Evolutionary conservation across 1,284 basidiomycete genomes (phyloP).

Genomic region (Rugosomyces carneus): DNA sequence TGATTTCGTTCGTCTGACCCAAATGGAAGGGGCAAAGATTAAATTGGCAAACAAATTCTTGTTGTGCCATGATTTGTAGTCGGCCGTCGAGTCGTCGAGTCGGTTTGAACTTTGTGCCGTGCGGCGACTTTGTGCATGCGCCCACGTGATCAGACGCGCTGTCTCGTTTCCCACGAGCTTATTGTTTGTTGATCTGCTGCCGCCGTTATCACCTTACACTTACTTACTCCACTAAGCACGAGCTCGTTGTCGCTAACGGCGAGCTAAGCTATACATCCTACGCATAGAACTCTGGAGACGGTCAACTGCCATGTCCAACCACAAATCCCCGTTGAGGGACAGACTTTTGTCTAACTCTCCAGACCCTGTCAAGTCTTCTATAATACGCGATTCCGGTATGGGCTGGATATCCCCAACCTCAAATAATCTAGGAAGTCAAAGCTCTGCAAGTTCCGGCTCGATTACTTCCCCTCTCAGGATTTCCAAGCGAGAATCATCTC

Average conservation of each 20-base stretch:
- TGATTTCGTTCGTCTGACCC: too few species aligned
- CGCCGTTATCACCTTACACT: constrained; percentile 15
- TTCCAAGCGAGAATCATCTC: constrained; percentile 58
- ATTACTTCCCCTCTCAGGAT: constrained; percentile 65
- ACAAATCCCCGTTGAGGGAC: constrained; percentile 47
- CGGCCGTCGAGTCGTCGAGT: too few species aligned
- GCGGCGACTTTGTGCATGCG: too few species aligned
- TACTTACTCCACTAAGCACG: constrained; percentile 6
- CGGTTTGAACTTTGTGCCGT: too few species aligned
- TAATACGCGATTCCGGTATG: constrained; percentile 51
- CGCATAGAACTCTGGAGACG: background rate
- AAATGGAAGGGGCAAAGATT: too few species aligned
- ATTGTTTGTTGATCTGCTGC: constrained; percentile 32
- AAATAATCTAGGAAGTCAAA: constrained; percentile 23
- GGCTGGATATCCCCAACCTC: constrained; percentile 43
- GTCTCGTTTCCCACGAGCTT: constrained; percentile 16
- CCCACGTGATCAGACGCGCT: constrained; percentile 14
- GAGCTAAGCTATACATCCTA: constrained; percentile 6
- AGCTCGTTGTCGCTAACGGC: constrained; percentile 17
- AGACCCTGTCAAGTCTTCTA: constrained; percentile 58
- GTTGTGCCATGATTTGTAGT: too few species aligned
- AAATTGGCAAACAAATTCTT: too few species aligned
- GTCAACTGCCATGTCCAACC: constrained; percentile 25
- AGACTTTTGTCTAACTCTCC: constrained; percentile 58
- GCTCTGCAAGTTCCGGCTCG: constrained; percentile 28